Base-by-base conservation (phyloP, 1,139 yeast species). In the Geotrichum restrictum region DNA sequence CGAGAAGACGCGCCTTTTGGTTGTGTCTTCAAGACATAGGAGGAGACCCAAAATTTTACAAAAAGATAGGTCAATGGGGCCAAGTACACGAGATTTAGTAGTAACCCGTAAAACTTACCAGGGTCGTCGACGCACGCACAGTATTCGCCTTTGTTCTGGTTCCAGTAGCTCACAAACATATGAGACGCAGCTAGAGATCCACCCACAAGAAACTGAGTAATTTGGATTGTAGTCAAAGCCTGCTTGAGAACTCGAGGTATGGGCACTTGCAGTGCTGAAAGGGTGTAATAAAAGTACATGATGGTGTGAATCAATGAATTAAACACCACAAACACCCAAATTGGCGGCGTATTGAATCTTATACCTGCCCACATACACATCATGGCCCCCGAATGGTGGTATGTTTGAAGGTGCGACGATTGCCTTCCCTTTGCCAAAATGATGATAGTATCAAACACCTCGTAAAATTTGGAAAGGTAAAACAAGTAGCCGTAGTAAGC, bases 371-470 rank as follows among this genome's bases (percentile, higher is more conserved):
- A 84, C 91, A 84, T 85, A 60, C 88, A 83, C 71, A 84, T 73
- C 84, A 84, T 84, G 48, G 93, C 91, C 37, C 91, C 93, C 1
- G 91, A 80, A 66, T 85, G 93, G 66, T 84, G 91, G 68, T 84
- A 84, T 57, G 87, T 81, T 69, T 84, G 91, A 61, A 84, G 74
- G 57, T 84, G 71, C 3, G 85, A 79, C 10, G 87, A 79, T 37
- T 83, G 85, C 65, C 78, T 76, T 45, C 91, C 91, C 69, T 84
- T 84, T 56, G 83, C 74, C 54, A 84, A 74, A 57, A 84, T 84
- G 60, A 84, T 80, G 43, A 79, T 67, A 4, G 91, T 84, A 67
- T 84, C 93, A 33, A 84, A 63, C 40, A 85, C 85, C 67, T 85
- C 91, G 64, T 84, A 84, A 62, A 81, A 84, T 70, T 84, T 84